These are phyloP conservation scores for Flaveria sonorensis DNA, from an alignment of 129 eudicot species.

Conservation along the genomic window DNA sequence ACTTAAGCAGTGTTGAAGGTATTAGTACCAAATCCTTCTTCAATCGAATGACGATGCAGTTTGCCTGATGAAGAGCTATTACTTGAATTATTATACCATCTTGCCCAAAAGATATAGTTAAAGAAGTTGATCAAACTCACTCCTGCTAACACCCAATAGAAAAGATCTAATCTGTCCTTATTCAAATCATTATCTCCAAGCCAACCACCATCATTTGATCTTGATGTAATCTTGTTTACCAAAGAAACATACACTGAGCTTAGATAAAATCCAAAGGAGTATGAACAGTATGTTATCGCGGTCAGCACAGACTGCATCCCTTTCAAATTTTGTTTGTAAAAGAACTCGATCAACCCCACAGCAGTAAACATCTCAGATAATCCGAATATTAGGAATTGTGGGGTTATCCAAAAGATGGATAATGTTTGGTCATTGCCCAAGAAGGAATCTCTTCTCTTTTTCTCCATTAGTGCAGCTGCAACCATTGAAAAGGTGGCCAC, in stretches of 20 bases:
- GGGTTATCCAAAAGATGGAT: conserved; percentile 83
- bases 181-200: conserved; percentile 72
- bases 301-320: conserved; percentile 90
- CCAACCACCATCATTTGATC: conserved; percentile 58
- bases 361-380: conserved; percentile 96
- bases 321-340: conserved; percentile 69
- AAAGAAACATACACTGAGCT: conserved; percentile 85
- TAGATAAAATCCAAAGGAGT: conserved; percentile 87
- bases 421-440: conserved; percentile 34
- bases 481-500: conserved; percentile 84
- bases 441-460: conserved; percentile 53
- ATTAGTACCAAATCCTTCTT: conserved; percentile 25
- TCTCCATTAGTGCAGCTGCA: conserved; percentile 79
- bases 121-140: conserved; percentile 72
- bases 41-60: conserved; percentile 31
- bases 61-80: conserved; percentile 15
- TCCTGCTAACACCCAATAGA: conserved; percentile 81
- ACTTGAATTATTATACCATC: conserved; percentile 53
- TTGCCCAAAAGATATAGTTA: conserved; percentile 78
- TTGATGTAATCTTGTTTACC: conserved; percentile 65
- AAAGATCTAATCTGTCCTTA: conserved; percentile 75
- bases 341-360: conserved; percentile 90
- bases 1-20: conserved; percentile 18
- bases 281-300: conserved; percentile 91
- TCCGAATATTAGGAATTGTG: conserved; percentile 87